Conservation (phyloP, 2,329 filamentous ascomycete genomes). For the Coniella lustricola region DNA sequence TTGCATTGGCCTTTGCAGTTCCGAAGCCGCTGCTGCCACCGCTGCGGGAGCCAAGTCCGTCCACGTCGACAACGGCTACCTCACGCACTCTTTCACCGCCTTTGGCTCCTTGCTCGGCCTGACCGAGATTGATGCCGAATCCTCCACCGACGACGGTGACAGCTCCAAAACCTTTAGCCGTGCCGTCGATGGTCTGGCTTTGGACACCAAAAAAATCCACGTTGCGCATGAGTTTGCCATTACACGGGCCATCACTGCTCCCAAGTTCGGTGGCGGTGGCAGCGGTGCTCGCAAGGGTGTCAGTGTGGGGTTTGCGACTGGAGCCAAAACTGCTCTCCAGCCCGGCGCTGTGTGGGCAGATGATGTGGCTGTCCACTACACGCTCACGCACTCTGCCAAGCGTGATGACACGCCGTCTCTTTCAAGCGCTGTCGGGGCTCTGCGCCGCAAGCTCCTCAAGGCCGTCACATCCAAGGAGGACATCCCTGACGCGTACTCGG, state of each 20-base stretch:
- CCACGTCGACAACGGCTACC: constrained; percentile 48
- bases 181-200: constrained; percentile 48
- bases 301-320: constrained; percentile 51
- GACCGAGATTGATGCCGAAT: constrained; percentile 55
- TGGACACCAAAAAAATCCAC: constrained; percentile 50
- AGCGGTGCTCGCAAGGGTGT: constrained; percentile 44
- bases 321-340: constrained; percentile 38
- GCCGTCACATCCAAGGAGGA: constrained; percentile 36
- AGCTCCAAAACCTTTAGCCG: constrained; percentile 45
- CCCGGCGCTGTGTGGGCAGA: constrained; percentile 44
- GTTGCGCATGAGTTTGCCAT: constrained; percentile 49
- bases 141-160: constrained; percentile 44
- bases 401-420: constrained; percentile 39
- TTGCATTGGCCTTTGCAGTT: constrained; percentile 48
- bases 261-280: constrained; percentile 32
- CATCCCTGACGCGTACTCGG: constrained; percentile 36
- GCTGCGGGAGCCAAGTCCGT: constrained; percentile 32
- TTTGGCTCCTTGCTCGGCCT: constrained; percentile 56
- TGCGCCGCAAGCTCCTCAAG: constrained; percentile 48
- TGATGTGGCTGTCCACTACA: constrained; percentile 53
- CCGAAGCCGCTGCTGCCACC: constrained; percentile 33
- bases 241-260: constrained; percentile 52
- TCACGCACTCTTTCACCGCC: constrained; percentile 54
- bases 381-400: constrained; percentile 42
- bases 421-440: constrained; percentile 43